A percentile compares a stretch with the other conserved stretches of the same genome.
phyloP scores from a whole-genome alignment of 2,329 filamentous ascomycete genomes.

The Alternaria tenuissima region DNA sequence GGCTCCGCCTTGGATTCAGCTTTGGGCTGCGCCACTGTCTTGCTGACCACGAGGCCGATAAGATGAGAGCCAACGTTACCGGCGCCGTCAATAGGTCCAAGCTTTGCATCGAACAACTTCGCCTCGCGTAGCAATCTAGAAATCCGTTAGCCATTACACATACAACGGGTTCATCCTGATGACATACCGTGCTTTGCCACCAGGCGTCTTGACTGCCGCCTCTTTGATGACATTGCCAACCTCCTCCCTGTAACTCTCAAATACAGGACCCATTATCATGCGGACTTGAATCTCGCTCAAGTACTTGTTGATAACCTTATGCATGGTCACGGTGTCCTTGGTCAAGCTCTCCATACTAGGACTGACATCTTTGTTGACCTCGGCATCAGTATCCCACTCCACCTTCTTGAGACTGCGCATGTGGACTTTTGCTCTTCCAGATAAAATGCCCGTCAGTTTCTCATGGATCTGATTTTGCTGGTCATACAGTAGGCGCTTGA shows the following conservation, averaged over 20 bases:
- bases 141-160: slow-evolving; percentile 12
- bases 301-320: slow-evolving; percentile 84
- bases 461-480: slow-evolving; percentile 91
- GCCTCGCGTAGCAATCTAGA: slow-evolving; percentile 78
- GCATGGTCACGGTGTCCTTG: slow-evolving; percentile 84
- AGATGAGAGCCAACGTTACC: slow-evolving; percentile 76
- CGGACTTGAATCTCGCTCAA: slow-evolving; percentile 77
- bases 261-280: slow-evolving; percentile 87
- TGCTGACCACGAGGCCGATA: slow-evolving; percentile 69
- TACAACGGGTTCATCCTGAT: neutral
- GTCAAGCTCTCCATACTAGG: slow-evolving; percentile 86
- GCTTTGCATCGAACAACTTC: slow-evolving; percentile 73
- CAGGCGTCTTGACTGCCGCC: slow-evolving; percentile 69
- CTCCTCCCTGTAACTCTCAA: slow-evolving; percentile 80
- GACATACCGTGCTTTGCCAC: slow-evolving; percentile 75
- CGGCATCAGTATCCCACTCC: slow-evolving; percentile 70
- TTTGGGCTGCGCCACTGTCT: slow-evolving; percentile 48
- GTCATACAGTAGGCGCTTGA: slow-evolving; percentile 82
- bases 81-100: slow-evolving; percentile 82
- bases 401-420: slow-evolving; percentile 77
- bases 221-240: slow-evolving; percentile 75
- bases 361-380: slow-evolving; percentile 59
- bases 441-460: slow-evolving; percentile 94
- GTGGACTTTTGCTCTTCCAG: slow-evolving; percentile 75
- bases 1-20: slow-evolving; percentile 12